Evolutionary conservation across 371 early-diverging fungal species (phyloP).

Genomic region (Saksenaea oblongispora): DNA sequence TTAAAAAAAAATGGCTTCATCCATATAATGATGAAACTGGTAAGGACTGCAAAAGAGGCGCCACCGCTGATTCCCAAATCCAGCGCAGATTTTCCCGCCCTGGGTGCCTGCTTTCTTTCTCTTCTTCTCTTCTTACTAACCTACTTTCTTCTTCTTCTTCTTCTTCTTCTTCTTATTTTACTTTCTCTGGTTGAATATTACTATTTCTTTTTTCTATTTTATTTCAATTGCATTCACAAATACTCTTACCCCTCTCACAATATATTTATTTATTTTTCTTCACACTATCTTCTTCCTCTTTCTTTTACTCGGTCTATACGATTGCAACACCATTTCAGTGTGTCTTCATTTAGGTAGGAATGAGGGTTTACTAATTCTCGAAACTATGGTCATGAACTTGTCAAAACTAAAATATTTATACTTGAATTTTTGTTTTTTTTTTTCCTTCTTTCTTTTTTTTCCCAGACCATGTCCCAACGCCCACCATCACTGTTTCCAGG

Average conservation of each 20-base stretch:
- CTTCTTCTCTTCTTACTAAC: neutral
- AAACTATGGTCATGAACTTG: neutral
- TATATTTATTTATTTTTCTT: neutral
- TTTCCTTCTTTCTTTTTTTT: neutral
- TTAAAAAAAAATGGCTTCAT: neutral
- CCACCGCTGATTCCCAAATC: conserved; percentile 6
- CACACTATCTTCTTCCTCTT: conserved; percentile 2
- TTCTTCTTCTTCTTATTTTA: neutral
- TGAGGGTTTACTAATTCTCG: neutral
- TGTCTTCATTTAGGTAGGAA: neutral
- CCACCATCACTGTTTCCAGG: neutral
- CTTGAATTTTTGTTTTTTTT: neutral
- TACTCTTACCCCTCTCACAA: neutral
- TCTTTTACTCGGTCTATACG: neutral
- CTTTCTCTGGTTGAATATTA: neutral
- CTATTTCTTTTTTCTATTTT: neutral
- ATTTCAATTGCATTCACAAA: conserved; percentile 2
- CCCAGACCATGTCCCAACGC: conserved; percentile 4
- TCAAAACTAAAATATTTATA: neutral
- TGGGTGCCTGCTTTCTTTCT: conserved; percentile 4
- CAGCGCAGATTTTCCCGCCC: conserved; percentile 5
- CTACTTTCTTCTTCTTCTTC: neutral
- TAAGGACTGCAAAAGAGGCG: neutral
- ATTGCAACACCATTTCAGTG: conserved; percentile 4
- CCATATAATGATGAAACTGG: conserved; percentile 1